Conservation (phyloP, 78 protist genomes). For the Cavenderia fasciculata region DNA sequence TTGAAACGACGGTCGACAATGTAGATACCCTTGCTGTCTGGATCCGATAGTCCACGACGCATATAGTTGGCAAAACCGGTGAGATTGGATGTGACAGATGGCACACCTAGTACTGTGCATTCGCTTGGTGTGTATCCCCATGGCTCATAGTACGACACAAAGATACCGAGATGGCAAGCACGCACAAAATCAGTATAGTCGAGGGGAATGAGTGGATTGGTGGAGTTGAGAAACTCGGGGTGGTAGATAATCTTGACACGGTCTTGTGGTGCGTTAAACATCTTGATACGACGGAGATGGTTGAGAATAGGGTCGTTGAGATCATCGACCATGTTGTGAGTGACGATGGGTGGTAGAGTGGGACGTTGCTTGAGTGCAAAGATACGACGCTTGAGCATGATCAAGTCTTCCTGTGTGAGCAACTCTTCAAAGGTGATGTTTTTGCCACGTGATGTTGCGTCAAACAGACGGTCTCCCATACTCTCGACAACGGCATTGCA, state of each 20-base stretch:
- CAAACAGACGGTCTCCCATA: constrained; percentile 77
- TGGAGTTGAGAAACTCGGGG: constrained; percentile 88
- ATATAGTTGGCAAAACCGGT: constrained; percentile 89
- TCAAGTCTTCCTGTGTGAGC: constrained; percentile 41
- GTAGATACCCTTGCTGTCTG: constrained; percentile 81
- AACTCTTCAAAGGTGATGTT: constrained; percentile 66
- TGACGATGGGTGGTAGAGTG: constrained; percentile 86
- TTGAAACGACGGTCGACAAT: constrained; percentile 85
- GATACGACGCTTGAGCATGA: constrained; percentile 79
- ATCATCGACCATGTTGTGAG: constrained; percentile 89
- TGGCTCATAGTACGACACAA: constrained; percentile 91
- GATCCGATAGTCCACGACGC: constrained; percentile 25
- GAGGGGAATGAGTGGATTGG: constrained; percentile 86
- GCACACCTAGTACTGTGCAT: constrained; percentile 89
- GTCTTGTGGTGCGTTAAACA: constrained; percentile 79
- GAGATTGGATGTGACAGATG: constrained; percentile 87
- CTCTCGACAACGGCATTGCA: constrained; percentile 57
- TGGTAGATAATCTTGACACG: constrained; percentile 91
- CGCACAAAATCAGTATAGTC: constrained; percentile 90
- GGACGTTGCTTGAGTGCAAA: constrained; percentile 28
- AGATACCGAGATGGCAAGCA: constrained; percentile 92
- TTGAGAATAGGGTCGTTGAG: constrained; percentile 44
- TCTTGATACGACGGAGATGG: constrained; percentile 54
- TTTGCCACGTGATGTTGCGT: constrained; percentile 66
- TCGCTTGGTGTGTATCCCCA: constrained; percentile 88